Evolutionary conservation across 768 basidiomycete species (phyloP).

Genomic region (Naganishia vishniacii): DNA sequence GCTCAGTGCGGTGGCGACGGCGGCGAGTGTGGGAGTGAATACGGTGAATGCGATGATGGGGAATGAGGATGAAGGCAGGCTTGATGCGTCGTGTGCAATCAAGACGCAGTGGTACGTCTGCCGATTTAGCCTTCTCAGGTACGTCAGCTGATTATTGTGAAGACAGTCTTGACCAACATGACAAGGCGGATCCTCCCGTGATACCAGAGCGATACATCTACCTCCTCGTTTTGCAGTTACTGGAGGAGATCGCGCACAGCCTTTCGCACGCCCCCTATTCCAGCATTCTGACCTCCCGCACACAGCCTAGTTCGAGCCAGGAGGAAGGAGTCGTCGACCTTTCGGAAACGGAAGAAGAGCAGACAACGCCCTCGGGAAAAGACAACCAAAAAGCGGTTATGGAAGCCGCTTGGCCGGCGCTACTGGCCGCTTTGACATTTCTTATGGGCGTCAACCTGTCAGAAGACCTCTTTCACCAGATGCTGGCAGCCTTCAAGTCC

Average conservation of each 20-base stretch:
- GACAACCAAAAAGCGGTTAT: conserved; percentile 64
- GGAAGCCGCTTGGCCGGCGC: conserved; percentile 82
- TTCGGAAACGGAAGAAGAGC: neutral
- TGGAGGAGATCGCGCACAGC: conserved; percentile 68
- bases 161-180: conserved; percentile 87
- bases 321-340: conserved; percentile 20
- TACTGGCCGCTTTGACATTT: conserved; percentile 83
- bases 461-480: conserved; percentile 65
- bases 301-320: conserved; percentile 54
- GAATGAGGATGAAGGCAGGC: conserved; percentile 62
- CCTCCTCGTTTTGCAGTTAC: conserved; percentile 80
- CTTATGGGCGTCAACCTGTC: conserved; percentile 84
- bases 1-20: conserved; percentile 70
- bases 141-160: conserved; percentile 25
- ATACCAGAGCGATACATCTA: conserved; percentile 93
- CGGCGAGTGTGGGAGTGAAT: conserved; percentile 74
- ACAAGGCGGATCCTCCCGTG: conserved; percentile 88
- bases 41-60: conserved; percentile 83
- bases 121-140: too few relatives aligned
- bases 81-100: conserved; percentile 66
- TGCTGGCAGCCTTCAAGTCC: conserved; percentile 12
- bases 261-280: neutral
- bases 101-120: conserved; percentile 82
- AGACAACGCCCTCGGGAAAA: neutral
- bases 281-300: neutral